Evolutionary conservation across 139 green algal genomes (phyloP).

Genomic region (Tetradesmus obliquus): DNA sequence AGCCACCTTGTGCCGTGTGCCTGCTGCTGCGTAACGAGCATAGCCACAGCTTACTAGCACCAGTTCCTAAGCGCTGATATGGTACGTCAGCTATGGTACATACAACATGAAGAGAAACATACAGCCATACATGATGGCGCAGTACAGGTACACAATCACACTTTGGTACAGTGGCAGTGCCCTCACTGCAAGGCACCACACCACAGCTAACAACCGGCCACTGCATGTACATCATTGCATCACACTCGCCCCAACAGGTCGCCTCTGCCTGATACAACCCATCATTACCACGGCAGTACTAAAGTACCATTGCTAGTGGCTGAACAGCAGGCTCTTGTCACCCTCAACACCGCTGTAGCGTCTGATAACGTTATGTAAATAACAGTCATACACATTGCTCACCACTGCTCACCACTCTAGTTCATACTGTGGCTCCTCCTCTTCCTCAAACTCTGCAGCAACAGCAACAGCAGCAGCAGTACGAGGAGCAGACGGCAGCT

Average conservation of each 20-base stretch:
- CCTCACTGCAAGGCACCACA: neutral
- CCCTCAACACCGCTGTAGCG: too few relatives aligned
- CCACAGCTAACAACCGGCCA: neutral
- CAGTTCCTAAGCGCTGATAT: too few relatives aligned
- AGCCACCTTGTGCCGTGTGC: too few relatives aligned
- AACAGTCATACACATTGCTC: neutral
- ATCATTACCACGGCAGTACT: too few relatives aligned
- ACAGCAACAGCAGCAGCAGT: neutral
- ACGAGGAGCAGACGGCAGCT: neutral
- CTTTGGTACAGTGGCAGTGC: neutral
- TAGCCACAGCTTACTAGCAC: too few relatives aligned
- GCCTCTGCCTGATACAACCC: too few relatives aligned
- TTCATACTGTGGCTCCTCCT: conserved; percentile 9
- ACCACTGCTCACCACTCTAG: conserved; percentile 3
- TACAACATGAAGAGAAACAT: neutral
- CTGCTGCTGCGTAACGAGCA: too few relatives aligned
- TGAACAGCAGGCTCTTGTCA: too few relatives aligned
- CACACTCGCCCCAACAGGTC: too few relatives aligned
- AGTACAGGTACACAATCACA: neutral
- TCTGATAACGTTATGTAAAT: too few relatives aligned
- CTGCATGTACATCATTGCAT: neutral
- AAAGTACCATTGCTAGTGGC: too few relatives aligned
- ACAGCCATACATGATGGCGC: neutral
- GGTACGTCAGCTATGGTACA: neutral
- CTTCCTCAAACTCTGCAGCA: neutral